Base-by-base conservation (phyloP, 2,329 filamentous ascomycete species). In the Lizonia empirigonia region DNA sequence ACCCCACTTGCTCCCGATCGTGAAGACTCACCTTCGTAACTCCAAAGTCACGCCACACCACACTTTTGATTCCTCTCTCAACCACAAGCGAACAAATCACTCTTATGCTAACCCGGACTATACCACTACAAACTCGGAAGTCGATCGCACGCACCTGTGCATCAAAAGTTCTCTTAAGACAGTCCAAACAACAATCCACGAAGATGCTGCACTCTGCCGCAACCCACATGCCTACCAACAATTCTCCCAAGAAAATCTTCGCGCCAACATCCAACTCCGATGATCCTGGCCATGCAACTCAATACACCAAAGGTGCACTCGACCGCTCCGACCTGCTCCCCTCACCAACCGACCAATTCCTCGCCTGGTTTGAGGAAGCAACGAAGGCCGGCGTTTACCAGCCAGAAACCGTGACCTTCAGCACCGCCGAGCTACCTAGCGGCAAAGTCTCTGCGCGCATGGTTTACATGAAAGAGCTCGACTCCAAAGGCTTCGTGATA, bases 401-500 rank as follows among this genome's bases (percentile, higher is more conserved):
- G 62, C 92, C 93, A 1, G 94, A 99, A 75, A 90, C 94, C 1
- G 91, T 91, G 67, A 91, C 88, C 1, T 80, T 99, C 1, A 88
- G 91, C 3, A 99, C 94, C 0, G 91, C 92, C 0, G 79, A 82
- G 19, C 82, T 97, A 4, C 93, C 93, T 1, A 89, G 85, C 0
- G 94, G 94, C 54, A 86, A 89, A 37, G 89, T 97, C 16, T 91
- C 86, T 37, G 87, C 90, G 3, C 90, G 94, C 52, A 82, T 91
- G 62, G 91, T 99, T 29, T 99, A 97, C 76, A 82, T 99, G 60
- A 99, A 99, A 76, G 94, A 97, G 78, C 85, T 97, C 19, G 92
- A 97, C 73, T 74, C 79, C 5, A 75, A 72, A 16, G 91, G 92
- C 13, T 99, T 95, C 75, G 91, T 97, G 34, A 81, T 99, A 39